Conservation (phyloP, 192 early-diverging fungal genomes). For the Entomortierella chlamydospora region DNA sequence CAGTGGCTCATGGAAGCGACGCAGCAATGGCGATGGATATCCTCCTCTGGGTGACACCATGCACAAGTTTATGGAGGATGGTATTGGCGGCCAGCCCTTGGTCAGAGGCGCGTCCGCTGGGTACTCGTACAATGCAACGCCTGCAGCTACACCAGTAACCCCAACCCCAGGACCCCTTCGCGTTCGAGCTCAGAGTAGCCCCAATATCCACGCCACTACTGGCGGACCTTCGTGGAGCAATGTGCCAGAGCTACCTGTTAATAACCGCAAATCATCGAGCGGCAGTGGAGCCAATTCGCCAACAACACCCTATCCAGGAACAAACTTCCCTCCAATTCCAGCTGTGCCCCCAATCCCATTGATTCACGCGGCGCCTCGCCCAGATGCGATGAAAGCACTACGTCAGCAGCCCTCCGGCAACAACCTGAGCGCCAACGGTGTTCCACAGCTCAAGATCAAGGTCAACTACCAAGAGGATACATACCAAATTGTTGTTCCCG, state of each 20-base stretch:
- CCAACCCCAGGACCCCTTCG: slow-evolving; percentile 54
- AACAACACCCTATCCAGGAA: slow-evolving; percentile 27
- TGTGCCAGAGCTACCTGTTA: slow-evolving; percentile 37
- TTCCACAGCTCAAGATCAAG: slow-evolving; percentile 80
- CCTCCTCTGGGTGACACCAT: slow-evolving; percentile 62
- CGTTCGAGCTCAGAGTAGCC: slow-evolving; percentile 66
- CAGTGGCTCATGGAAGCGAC: slow-evolving; percentile 52
- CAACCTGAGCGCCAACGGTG: slow-evolving; percentile 43
- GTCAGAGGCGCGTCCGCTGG: slow-evolving; percentile 42
- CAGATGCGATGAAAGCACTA: slow-evolving; percentile 21
- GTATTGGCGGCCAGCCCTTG: slow-evolving; percentile 31
- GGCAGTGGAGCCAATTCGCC: slow-evolving; percentile 42
- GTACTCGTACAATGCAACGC: slow-evolving; percentile 48
- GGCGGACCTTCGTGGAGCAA: slow-evolving; percentile 31
- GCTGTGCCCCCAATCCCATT: slow-evolving; percentile 30
- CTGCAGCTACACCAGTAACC: slow-evolving; percentile 32
- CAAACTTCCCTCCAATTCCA: slow-evolving; percentile 12
- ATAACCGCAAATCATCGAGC: slow-evolving; percentile 32
- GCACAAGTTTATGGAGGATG: slow-evolving; percentile 62
- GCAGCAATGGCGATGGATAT: slow-evolving; percentile 55
- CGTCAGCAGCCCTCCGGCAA: slow-evolving; percentile 39
- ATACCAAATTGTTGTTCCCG: slow-evolving; percentile 87
- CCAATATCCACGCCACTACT: slow-evolving; percentile 63
- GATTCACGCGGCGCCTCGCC: slow-evolving; percentile 24
- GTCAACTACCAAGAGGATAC: slow-evolving; percentile 90